A percentile compares a stretch with the other conserved stretches of the same genome.
Evolutionary conservation across 2,329 filamentous ascomycete genomes (phyloP).

Genomic region (Penicillium sp.): DNA sequence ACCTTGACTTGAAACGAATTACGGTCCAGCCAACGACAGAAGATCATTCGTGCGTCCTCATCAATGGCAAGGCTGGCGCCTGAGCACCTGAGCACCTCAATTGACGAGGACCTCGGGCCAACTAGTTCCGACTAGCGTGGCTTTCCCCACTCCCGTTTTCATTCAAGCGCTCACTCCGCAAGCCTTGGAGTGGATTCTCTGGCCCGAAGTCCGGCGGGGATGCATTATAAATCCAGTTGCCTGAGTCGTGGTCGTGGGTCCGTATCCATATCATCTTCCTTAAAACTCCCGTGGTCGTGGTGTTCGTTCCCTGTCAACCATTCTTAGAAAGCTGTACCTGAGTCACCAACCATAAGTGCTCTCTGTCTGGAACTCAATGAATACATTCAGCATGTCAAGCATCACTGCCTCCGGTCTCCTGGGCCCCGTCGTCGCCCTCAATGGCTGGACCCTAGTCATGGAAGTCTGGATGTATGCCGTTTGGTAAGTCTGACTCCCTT

Average conservation of each 20-base stretch:
- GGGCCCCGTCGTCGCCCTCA: slow-evolving; percentile 37
- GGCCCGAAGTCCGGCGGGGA: background rate
- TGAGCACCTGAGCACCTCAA: background rate
- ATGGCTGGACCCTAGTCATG: slow-evolving; percentile 46
- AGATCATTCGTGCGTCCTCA: background rate
- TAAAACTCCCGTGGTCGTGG: background rate
- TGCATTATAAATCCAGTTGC: background rate
- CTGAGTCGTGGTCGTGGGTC: background rate
- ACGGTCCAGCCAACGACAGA: background rate
- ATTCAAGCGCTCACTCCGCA: background rate
- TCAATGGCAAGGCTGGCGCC: background rate
- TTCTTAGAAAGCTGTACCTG: background rate
- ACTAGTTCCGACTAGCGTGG: background rate
- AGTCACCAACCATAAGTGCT: background rate
- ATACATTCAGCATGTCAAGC: background rate
- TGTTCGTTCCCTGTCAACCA: background rate
- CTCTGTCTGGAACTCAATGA: background rate
- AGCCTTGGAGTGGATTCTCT: background rate
- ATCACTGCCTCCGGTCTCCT: slow-evolving; percentile 25
- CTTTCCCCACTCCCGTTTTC: background rate
- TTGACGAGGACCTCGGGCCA: background rate
- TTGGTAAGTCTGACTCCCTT: too few relatives aligned
- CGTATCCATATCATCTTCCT: background rate
- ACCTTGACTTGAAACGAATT: too few relatives aligned
- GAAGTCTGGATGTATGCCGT: slow-evolving; percentile 47